phyloP scores from a whole-genome alignment of 306 rosid species.

The Gillenia trifoliata region DNA sequence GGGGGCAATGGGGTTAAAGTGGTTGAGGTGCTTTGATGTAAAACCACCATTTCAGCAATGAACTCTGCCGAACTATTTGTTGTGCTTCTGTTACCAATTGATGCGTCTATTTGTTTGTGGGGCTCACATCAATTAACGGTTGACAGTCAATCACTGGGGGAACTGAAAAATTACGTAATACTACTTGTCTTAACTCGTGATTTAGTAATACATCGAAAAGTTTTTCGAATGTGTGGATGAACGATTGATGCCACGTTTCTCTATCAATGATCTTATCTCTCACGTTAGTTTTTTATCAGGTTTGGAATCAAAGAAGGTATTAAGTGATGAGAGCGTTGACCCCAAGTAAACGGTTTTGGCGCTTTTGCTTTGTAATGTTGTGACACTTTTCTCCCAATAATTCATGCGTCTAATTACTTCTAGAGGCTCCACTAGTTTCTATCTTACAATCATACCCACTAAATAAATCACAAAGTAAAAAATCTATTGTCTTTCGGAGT shows the following conservation, averaged over 20 bases:
- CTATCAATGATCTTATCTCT: background rate
- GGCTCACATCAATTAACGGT: background rate
- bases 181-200: too few species aligned
- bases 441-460: background rate
- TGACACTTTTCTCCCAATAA: background rate
- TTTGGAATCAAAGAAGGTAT: background rate
- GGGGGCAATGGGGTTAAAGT: background rate
- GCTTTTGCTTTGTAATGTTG: background rate
- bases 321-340: background rate
- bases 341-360: constrained; percentile 11
- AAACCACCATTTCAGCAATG: background rate
- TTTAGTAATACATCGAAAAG: too few species aligned
- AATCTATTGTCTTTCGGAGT: too few species aligned
- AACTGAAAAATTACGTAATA: too few species aligned
- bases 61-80: background rate
- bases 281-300: background rate
- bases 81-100: background rate
- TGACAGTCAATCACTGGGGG: too few species aligned
- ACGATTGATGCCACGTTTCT: background rate
- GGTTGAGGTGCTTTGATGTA: too few species aligned
- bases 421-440: background rate
- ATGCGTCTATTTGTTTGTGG: background rate
- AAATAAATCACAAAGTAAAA: background rate
- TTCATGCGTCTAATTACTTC: background rate
- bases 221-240: background rate